Evolutionary conservation across 805 yeast genomes (phyloP), one percentile per base, ranked within the genome.

Genomic region (Schwanniomyces vanrijiae): DNA sequence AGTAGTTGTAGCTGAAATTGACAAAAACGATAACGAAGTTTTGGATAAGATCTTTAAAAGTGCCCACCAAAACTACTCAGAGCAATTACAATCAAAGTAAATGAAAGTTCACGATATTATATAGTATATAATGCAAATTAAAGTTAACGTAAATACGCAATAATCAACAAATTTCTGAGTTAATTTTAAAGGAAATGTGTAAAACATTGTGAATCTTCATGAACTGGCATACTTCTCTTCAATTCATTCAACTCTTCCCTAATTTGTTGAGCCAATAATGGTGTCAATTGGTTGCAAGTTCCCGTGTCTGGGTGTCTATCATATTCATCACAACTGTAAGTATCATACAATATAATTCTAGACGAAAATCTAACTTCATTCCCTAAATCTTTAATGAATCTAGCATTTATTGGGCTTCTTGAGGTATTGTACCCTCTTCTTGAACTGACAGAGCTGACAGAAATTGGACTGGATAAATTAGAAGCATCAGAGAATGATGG

Each of bases 301-400:
- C 96, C 96, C 24, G 84, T 75, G 52, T 90, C 97, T 0, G 97
- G 97, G 53, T 84, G 90, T 58, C 99, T 82, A 65, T 92, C 97
- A 65, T 92, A 92, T 54, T 88, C 97, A 16, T 80, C 83, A 31
- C 84, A 83, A 48, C 84, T 79, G 64, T 86, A 90, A 0, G 97
- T 92, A 50, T 90, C 95, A 65, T 84, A 92, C 37, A 94, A 77
- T 6, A 88, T 78, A 47, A 94, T 88, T 55, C 90, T 76, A 1
- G 95, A 84, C 4, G 96, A 86, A 66, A 92, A 92, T 42, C 81
- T 64, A 9, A 85, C 89, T 13, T 66, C 64, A 4, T 53, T 51
- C 9, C 41, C 41, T 21, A 38, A 25, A 19, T 18, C 45, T 35
- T 45, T 40, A 22, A 45, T 16, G 13, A 46, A 22, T 10, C n/a